phyloP scores from a whole-genome alignment of 208 protist genomes.

The Angomonas desouzai region DNA sequence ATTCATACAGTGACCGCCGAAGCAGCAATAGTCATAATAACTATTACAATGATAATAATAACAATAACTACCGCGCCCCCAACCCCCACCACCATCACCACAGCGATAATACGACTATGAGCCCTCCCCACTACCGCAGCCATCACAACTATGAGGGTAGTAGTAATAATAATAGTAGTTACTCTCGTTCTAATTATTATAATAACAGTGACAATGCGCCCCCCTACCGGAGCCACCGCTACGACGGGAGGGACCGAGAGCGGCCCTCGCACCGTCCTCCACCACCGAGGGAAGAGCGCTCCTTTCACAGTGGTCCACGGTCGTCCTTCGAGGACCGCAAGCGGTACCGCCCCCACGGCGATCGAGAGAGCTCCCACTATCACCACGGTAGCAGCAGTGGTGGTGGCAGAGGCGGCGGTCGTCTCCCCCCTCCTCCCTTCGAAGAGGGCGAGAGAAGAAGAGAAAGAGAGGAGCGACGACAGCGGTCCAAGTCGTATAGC shows the following conservation, averaged over 20 bases:
- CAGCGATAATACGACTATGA: slow-evolving; percentile 1
- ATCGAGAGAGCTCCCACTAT: too few relatives aligned
- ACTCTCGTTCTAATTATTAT: not conserved
- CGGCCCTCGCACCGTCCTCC: not conserved
- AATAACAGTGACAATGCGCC: too few relatives aligned
- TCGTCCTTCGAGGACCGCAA: too few relatives aligned
- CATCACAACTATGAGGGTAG: too few relatives aligned
- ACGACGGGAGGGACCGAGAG: not conserved
- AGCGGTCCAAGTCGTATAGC: slow-evolving; percentile 18
- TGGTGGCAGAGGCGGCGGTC: not conserved
- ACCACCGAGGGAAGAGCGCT: too few relatives aligned
- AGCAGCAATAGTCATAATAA: not conserved
- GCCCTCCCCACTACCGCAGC: not conserved
- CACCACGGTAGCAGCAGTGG: too few relatives aligned
- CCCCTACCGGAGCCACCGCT: not conserved
- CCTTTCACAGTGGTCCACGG: too few relatives aligned
- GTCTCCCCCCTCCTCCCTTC: not conserved
- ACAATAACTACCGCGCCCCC: not conserved
- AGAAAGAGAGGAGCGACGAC: not conserved
- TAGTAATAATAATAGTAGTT: not conserved
- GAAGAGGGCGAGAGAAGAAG: not conserved
- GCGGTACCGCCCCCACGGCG: too few relatives aligned
- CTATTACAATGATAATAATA: slow-evolving; percentile 7
- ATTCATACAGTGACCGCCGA: not conserved
- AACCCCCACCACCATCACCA: not conserved